These are phyloP conservation scores for barley (Hordeum vulgare) DNA, from an alignment of 176 grass and related monocot genomes.

Conservation along the genomic window MorexV3_pseudomolecules_assembly NC_058522.1:372088045-372088544, in stretches of 20 bases:
- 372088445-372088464: neutral
- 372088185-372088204: conserved; percentile 82
- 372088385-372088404: conserved; percentile 40
- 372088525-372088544: conserved; percentile 77
- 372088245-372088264: conserved; percentile 38
- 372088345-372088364: conserved; percentile 59
- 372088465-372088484: conserved; percentile 14
- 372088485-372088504: conserved; percentile 58
- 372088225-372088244: conserved; percentile 52
- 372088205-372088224: conserved; percentile 56
- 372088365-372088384: conserved; percentile 18
- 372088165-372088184: conserved; percentile 71
- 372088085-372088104: conserved; percentile 44
- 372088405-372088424: conserved; percentile 1
- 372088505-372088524: conserved; percentile 95
- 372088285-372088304: conserved; percentile 74
- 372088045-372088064: conserved; percentile 80
- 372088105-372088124: neutral
- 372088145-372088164: conserved; percentile 3
- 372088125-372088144: conserved; percentile 13
- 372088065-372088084: conserved; percentile 92
- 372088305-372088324: conserved; percentile 86
- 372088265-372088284: conserved; percentile 53
- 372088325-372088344: conserved; percentile 71
- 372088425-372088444: neutral